A percentile compares a stretch with the other conserved stretches of the same genome.
Evolutionary conservation across 2,329 filamentous ascomycete genomes (phyloP).

Genomic region (Diaporthe vexans): DNA sequence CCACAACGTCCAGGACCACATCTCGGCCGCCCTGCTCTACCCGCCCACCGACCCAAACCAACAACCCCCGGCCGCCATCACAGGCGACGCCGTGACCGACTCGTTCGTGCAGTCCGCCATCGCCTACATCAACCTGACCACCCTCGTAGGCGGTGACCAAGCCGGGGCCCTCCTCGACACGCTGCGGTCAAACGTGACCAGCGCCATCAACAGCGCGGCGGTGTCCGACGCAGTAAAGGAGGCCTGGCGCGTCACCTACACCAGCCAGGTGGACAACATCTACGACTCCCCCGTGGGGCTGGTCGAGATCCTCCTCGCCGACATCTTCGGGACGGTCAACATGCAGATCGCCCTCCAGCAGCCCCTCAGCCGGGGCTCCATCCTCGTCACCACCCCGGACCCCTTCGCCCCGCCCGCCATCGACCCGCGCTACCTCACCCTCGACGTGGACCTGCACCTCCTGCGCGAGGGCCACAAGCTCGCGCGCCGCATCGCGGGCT

Average conservation of each 20-base stretch:
- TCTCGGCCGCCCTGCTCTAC: slow-evolving; percentile 23
- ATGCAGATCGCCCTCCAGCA: slow-evolving; percentile 45
- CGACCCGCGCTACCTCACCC: slow-evolving; percentile 56
- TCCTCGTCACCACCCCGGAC: slow-evolving; percentile 64
- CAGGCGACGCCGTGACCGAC: slow-evolving; percentile 23
- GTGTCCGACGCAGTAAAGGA: slow-evolving; percentile 44
- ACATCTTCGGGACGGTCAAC: slow-evolving; percentile 42
- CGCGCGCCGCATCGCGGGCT: slow-evolving; percentile 47
- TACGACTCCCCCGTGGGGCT: slow-evolving; percentile 42
- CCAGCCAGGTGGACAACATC: slow-evolving; percentile 46
- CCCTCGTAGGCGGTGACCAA: slow-evolving; percentile 6
- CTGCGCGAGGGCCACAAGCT: slow-evolving; percentile 57
- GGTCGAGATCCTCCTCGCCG: slow-evolving; percentile 48
- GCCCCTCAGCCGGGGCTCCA: slow-evolving; percentile 66
- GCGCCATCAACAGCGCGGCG: slow-evolving; percentile 18
- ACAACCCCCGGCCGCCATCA: slow-evolving; percentile 21
- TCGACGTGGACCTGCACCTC: slow-evolving; percentile 66
- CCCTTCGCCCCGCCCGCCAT: slow-evolving; percentile 53
- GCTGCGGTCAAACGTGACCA: not conserved
- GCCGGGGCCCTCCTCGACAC: not conserved
- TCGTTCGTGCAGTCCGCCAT: slow-evolving; percentile 35
- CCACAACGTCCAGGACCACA: slow-evolving; percentile 37
- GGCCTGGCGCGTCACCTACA: slow-evolving; percentile 47
- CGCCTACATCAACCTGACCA: slow-evolving; percentile 34
- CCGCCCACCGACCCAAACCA: not conserved